Evolutionary conservation across 306 rosid genomes (phyloP).

Genomic region (Inga laurina): DNA sequence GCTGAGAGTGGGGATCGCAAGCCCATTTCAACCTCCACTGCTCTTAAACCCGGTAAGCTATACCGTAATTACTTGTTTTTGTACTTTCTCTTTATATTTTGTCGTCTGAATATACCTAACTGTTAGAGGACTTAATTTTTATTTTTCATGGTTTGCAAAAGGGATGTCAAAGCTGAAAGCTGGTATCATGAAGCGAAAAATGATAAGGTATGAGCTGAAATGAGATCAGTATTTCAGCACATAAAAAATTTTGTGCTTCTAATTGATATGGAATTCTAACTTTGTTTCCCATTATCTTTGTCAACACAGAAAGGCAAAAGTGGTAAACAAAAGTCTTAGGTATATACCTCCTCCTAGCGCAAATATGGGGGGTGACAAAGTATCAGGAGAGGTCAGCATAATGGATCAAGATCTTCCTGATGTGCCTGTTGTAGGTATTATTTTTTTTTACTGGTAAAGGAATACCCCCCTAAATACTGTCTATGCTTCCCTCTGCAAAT

Average conservation of each 20-base stretch:
- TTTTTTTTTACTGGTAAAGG: neutral
- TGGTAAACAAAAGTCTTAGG: constrained; percentile 53
- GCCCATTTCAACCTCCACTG: constrained; percentile 57
- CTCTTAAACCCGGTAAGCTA: constrained; percentile 71
- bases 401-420: constrained; percentile 49
- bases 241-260: constrained; percentile 1
- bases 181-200: constrained; percentile 63
- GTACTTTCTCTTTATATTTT: constrained; percentile 16
- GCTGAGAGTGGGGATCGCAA: constrained; percentile 87
- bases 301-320: constrained; percentile 76
- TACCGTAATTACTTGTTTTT: neutral
- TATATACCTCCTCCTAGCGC: constrained; percentile 39
- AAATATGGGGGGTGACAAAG: constrained; percentile 45
- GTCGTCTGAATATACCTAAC: constrained; percentile 4
- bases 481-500: constrained; percentile 6
- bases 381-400: constrained; percentile 49
- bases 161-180: constrained; percentile 78
- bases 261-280: constrained; percentile 21
- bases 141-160: constrained; percentile 41
- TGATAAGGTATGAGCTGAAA: constrained; percentile 66
- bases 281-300: constrained; percentile 19
- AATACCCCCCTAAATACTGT: neutral
- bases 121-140: constrained; percentile 21
- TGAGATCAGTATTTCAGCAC: constrained; percentile 5
- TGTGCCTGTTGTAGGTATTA: constrained; percentile 60